Evolutionary conservation across 179 eudicot genomes (phyloP).

Genomic region (Pouteria campechiana): DNA sequence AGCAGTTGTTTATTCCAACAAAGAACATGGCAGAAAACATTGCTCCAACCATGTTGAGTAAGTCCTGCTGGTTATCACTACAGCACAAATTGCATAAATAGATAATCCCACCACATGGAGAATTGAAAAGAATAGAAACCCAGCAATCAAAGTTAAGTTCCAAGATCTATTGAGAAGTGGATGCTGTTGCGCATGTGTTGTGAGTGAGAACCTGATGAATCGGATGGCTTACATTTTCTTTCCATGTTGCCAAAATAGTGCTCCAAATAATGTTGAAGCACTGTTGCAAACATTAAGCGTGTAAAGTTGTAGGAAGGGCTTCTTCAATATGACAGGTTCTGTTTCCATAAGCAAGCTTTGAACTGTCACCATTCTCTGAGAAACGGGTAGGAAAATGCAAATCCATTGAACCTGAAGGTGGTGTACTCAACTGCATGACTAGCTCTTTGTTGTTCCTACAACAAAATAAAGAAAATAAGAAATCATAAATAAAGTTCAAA

Average conservation of each 20-base stretch:
- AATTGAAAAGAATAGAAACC: not conserved
- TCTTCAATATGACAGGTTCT: slow-evolving; percentile 15
- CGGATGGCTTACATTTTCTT: slow-evolving; percentile 7
- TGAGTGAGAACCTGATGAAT: not conserved
- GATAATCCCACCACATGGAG: not conserved
- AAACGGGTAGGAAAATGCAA: slow-evolving; percentile 10
- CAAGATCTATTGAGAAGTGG: no score
- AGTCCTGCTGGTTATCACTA: slow-evolving; percentile 6
- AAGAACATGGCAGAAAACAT: not conserved
- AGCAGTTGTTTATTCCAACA: slow-evolving; percentile 5
- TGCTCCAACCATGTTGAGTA: slow-evolving; percentile 5
- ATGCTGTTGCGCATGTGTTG: not conserved
- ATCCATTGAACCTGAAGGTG: not conserved
- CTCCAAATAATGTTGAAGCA: slow-evolving; percentile 3
- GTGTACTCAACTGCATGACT: slow-evolving; percentile 2
- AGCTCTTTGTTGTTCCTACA: slow-evolving; percentile 5
- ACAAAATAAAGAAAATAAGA: not conserved
- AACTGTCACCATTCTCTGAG: slow-evolving; percentile 7
- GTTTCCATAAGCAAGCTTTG: slow-evolving; percentile 16
- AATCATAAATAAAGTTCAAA: no score
- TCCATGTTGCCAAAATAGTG: slow-evolving; percentile 12
- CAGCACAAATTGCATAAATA: not conserved
- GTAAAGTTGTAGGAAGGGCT: slow-evolving; percentile 10
- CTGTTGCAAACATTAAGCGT: slow-evolving; percentile 1
- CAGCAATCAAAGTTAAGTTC: not conserved